Base-by-base conservation (phyloP, 2,329 filamentous ascomycete species). In the Ceratocystis ficicola region DNA sequence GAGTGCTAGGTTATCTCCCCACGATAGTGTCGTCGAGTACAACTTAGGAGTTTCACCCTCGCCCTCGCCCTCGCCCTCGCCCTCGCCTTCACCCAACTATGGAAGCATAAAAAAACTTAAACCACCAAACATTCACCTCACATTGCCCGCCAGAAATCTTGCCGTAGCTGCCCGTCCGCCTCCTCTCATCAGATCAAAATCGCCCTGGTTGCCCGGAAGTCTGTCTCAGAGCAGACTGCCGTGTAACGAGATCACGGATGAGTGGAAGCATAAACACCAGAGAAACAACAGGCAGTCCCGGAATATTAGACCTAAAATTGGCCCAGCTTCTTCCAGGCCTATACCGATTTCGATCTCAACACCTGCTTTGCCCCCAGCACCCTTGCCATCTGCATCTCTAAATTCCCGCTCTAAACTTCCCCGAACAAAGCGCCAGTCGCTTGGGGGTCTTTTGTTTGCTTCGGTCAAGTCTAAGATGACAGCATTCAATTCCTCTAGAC, bases 1-100 rank as follows among this genome's bases (percentile, higher is more conserved):
- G 7, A 48, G 32, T 62, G 50, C 60, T 10, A 64, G 63, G 28
- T 68, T 63, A 22, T 68, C 66, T 46, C 66, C 63, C 44, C 66
- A 68, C 66, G 66, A 68, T 66, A 68, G 66, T 60, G 50, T 68
- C 66, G 66, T 68, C 44, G 66, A 68, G 61, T 65, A 60, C 52
- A 66, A 52, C 25, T 32, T 64, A 5, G 59, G 62, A n/a, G 60
- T 62, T 12, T 30, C 32, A 7, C 20, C 20, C 36, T 59, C 48
- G 12, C 63, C 60, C 17, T 65, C 66, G 8, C 61, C 60, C n/a
- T 65, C 66, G 8, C 61, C 62, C 3, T 28, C 30, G 2, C 20
- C 22, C 41, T 59, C 48, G 7, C 63, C 60, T 8, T 65, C 66
- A 2, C 61, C 60, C 46, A 68, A 61, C 30, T 63, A 68, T 36